phyloP scores from a whole-genome alignment of 1,284 basidiomycete genomes.

The Pascua guehoae region DNA sequence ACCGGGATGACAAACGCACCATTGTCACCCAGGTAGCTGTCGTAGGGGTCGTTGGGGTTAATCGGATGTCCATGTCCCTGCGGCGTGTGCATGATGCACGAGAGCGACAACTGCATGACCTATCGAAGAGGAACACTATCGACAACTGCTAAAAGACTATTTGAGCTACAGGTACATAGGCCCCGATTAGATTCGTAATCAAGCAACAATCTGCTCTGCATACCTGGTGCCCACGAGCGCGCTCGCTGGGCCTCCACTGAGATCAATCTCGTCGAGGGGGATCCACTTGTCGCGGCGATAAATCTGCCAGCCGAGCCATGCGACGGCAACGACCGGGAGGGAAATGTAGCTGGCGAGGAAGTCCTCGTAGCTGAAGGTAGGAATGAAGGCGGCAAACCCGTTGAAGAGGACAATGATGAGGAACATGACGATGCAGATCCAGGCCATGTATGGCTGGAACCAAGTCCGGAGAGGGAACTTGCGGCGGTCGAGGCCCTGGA shows the following conservation, averaged over 20 bases:
- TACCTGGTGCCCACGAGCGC: constrained; percentile 13
- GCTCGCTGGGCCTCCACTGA: constrained; percentile 40
- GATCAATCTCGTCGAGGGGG: constrained; percentile 68
- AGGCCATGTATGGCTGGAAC: constrained; percentile 44
- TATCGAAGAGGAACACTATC: too few relatives aligned
- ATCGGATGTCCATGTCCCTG: too few relatives aligned
- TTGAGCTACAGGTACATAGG: too few relatives aligned
- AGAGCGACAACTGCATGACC: too few relatives aligned
- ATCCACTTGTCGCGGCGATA: constrained; percentile 11
- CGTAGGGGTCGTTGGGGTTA: too few relatives aligned
- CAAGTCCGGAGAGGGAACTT: constrained; percentile 61
- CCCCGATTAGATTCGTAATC: too few relatives aligned
- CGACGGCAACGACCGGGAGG: constrained; percentile 19
- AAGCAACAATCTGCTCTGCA: background rate
- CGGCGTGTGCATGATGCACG: too few relatives aligned
- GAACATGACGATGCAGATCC: constrained; percentile 13
- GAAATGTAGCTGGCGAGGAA: constrained; percentile 27
- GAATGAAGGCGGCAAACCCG: constrained; percentile 11
- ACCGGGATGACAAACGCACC: too few relatives aligned
- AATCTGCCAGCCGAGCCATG: constrained; percentile 13
- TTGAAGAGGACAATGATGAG: constrained; percentile 16
- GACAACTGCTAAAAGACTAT: too few relatives aligned
- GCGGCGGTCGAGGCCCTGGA: constrained; percentile 57
- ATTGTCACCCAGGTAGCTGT: too few relatives aligned
- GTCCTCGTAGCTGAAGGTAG: constrained; percentile 3